Conservation (phyloP, 1,284 basidiomycete species). For the Ustilago tritici region DNA sequence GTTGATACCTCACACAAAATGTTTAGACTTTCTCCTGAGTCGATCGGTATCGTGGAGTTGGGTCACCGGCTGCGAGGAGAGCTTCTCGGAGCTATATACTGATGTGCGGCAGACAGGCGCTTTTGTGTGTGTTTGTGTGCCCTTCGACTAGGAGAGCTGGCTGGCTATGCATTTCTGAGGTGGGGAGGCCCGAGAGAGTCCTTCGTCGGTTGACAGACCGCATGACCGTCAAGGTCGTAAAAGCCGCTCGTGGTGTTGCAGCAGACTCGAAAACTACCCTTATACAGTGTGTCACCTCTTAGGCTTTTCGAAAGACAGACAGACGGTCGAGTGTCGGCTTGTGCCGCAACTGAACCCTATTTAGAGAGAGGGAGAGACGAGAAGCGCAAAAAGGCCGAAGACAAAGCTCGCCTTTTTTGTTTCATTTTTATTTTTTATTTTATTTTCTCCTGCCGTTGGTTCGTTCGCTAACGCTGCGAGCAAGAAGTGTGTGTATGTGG, state of each 20-base stretch:
- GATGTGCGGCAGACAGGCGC: conserved; percentile 17
- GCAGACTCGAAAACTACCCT: neutral
- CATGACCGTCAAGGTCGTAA: conserved; percentile 33
- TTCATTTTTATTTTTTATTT: neutral
- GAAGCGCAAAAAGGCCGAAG: conserved; percentile 6
- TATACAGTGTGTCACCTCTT: neutral
- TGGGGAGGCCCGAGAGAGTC: neutral
- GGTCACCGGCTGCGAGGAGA: neutral
- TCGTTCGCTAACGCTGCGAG: conserved; percentile 7
- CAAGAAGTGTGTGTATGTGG: neutral
- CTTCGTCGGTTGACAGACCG: neutral
- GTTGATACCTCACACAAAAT: neutral
- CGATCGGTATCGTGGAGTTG: too few species aligned
- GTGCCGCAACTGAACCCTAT: too few species aligned
- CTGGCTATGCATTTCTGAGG: neutral
- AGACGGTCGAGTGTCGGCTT: neutral
- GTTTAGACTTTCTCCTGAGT: neutral
- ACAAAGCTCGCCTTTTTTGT: neutral
- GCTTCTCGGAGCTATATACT: too few species aligned
- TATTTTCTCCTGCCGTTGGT: conserved; percentile 7
- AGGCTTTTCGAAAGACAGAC: too few species aligned
- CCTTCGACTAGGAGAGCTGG: neutral
- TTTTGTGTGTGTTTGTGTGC: neutral
- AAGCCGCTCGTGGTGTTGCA: conserved; percentile 14
- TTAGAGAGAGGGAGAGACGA: neutral